Conservation (phyloP, 73 alveolate genomes). For the Effrenium voratum region DNA sequence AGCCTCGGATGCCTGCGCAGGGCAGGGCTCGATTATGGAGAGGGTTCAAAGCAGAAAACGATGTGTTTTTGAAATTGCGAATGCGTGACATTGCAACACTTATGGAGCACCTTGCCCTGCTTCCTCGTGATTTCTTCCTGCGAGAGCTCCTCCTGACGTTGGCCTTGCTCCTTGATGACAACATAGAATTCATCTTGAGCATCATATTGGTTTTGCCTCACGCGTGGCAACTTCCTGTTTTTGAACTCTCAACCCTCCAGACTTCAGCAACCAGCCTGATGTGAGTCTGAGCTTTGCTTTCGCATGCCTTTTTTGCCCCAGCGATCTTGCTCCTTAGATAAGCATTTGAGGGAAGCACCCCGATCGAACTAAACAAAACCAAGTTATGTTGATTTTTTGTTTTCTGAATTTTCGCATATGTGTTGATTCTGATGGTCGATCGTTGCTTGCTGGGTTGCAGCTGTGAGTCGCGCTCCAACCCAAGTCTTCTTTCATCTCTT, state of each 20-base stretch:
- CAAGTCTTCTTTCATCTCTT: conserved; percentile 20
- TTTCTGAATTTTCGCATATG: too few relatives aligned
- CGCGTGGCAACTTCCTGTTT: not conserved
- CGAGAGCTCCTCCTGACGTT: not conserved
- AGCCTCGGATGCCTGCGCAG: not conserved
- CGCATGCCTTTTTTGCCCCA: not conserved
- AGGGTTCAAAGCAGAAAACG: too few relatives aligned
- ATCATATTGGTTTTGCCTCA: not conserved
- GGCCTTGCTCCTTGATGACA: not conserved
- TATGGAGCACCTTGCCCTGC: not conserved
- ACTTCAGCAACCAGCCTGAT: not conserved
- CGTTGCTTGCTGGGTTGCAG: too few relatives aligned
- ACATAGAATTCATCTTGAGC: not conserved
- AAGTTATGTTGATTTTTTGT: too few relatives aligned
- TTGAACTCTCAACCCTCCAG: not conserved
- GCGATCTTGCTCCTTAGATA: not conserved
- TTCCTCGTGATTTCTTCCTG: not conserved
- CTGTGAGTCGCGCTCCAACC: not conserved
- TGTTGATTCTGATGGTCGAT: too few relatives aligned
- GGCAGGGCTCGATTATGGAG: too few relatives aligned
- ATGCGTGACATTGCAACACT: not conserved
- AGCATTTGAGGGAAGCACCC: not conserved
- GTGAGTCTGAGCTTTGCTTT: not conserved
- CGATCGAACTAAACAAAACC: too few relatives aligned
- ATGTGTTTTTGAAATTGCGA: not conserved